Evolutionary conservation across 805 yeast species (phyloP).

Genomic region (Teunomyces kruisii): DNA sequence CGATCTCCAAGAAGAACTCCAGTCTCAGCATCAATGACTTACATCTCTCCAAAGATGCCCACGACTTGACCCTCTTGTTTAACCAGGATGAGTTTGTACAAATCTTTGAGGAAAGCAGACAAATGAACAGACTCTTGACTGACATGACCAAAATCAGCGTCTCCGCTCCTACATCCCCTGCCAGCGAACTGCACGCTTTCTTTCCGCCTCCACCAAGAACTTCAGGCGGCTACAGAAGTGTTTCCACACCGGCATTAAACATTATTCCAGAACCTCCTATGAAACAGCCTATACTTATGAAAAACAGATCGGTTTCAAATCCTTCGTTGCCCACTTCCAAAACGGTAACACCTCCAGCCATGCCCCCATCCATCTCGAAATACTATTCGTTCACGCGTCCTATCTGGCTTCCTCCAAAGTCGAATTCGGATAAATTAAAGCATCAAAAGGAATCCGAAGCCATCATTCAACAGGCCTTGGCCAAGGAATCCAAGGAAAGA

Average conservation of each 20-base stretch:
- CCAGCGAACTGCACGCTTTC: not conserved
- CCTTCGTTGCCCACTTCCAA: slow-evolving; percentile 3
- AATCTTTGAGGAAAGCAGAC: slow-evolving; percentile 25
- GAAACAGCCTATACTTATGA: not conserved
- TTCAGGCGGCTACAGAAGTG: slow-evolving; percentile 4
- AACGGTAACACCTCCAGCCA: not conserved
- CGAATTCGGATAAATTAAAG: slow-evolving; percentile 47
- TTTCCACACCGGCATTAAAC: slow-evolving; percentile 2
- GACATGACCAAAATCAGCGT: slow-evolving; percentile 16
- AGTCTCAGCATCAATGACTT: slow-evolving; percentile 12
- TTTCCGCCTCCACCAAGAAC: slow-evolving; percentile 5
- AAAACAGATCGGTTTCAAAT: slow-evolving; percentile 6
- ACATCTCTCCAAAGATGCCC: slow-evolving; percentile 33
- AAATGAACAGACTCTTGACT: slow-evolving; percentile 18
- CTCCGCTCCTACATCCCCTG: slow-evolving; percentile 7
- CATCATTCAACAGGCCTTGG: slow-evolving; percentile 41
- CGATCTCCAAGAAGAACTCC: not conserved
- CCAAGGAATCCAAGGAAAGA: slow-evolving; percentile 35
- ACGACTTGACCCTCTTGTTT: slow-evolving; percentile 27
- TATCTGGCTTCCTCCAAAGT: slow-evolving; percentile 65
- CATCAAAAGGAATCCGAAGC: slow-evolving; percentile 55
- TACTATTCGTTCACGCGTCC: slow-evolving; percentile 57
- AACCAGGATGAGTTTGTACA: slow-evolving; percentile 25
- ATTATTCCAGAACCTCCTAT: not conserved
- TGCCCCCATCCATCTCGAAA: slow-evolving; percentile 5